phyloP scores from a whole-genome alignment of 768 basidiomycete genomes.

The Termitomyces eurrhizus region DNA sequence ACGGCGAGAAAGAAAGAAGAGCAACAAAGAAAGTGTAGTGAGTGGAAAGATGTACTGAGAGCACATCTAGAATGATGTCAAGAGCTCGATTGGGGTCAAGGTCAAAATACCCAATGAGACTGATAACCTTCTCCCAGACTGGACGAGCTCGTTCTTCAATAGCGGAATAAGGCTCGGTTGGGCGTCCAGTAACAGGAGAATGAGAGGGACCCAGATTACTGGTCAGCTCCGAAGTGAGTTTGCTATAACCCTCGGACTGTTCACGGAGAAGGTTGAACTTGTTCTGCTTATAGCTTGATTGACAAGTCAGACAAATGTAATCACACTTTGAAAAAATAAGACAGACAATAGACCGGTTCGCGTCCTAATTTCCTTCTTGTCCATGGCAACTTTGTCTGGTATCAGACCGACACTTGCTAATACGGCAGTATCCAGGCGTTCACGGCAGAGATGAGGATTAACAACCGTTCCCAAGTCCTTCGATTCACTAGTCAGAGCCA shows the following conservation, averaged over 20 bases:
- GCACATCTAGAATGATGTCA: constrained; percentile 90
- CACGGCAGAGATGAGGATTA: constrained; percentile 58
- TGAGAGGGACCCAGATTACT: constrained; percentile 75
- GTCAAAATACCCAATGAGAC: constrained; percentile 94
- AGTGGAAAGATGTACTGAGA: constrained; percentile 74
- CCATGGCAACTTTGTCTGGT: constrained; percentile 58
- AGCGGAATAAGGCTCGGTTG: constrained; percentile 51
- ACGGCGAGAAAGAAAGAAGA: constrained; percentile 82
- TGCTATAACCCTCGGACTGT: constrained; percentile 96
- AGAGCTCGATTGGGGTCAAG: constrained; percentile 92
- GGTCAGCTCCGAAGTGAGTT: constrained; percentile 81
- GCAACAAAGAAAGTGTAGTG: constrained; percentile 90
- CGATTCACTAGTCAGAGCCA: constrained; percentile 4
- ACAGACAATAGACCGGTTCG: constrained; percentile 81
- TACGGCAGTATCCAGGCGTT: constrained; percentile 67
- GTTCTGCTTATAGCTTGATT: constrained; percentile 88
- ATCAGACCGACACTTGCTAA: constrained; percentile 65
- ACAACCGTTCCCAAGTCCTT: constrained; percentile 63
- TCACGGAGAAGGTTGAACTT: constrained; percentile 98
- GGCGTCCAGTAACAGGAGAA: constrained; percentile 59
- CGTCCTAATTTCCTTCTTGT: constrained; percentile 78
- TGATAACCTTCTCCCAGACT: constrained; percentile 82
- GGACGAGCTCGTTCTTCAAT: constrained; percentile 63
- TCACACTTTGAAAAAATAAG: neutral
- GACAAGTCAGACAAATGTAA: constrained; percentile 4